Conservation (phyloP, 2,329 filamentous ascomycete genomes). For the Colletotrichum zoysiae region DNA sequence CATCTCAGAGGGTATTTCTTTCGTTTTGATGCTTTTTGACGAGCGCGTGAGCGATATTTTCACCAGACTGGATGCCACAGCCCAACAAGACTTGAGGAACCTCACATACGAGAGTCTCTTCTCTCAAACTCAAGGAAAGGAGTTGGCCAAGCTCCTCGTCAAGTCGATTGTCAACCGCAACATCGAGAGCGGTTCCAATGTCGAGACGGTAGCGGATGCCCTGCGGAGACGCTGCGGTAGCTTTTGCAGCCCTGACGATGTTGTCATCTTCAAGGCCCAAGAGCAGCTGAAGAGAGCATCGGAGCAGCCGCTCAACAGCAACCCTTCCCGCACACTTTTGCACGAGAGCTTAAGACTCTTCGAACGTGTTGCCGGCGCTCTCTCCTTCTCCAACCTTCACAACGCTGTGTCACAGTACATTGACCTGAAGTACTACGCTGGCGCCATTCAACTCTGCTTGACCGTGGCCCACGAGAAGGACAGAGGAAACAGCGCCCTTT, state of each 20-base stretch:
- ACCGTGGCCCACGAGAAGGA: conserved; percentile 87
- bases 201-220: conserved; percentile 97
- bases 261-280: conserved; percentile 98
- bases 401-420: conserved; percentile 85
- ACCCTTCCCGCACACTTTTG: conserved; percentile 81
- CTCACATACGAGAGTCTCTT: conserved; percentile 93
- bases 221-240: conserved; percentile 91
- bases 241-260: conserved; percentile 97
- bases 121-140: conserved; percentile 81
- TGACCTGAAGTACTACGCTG: conserved; percentile 88
- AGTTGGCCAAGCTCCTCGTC: conserved; percentile 92
- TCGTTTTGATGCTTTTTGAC: conserved; percentile 94
- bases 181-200: conserved; percentile 95
- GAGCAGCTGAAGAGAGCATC: conserved; percentile 91
- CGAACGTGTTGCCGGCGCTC: conserved; percentile 85
- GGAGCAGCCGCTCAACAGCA: conserved; percentile 81
- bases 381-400: conserved; percentile 84
- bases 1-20: conserved; percentile 96
- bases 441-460: conserved; percentile 89
- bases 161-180: conserved; percentile 99
- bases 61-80: conserved; percentile 76
- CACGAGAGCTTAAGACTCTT: conserved; percentile 92
- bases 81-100: conserved; percentile 76
- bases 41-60: conserved; percentile 93
- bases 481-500: conserved; percentile 84